Evolutionary conservation across 176 grass and related monocot genomes (phyloP).

Genomic region (Leersia perrieri): DNA sequence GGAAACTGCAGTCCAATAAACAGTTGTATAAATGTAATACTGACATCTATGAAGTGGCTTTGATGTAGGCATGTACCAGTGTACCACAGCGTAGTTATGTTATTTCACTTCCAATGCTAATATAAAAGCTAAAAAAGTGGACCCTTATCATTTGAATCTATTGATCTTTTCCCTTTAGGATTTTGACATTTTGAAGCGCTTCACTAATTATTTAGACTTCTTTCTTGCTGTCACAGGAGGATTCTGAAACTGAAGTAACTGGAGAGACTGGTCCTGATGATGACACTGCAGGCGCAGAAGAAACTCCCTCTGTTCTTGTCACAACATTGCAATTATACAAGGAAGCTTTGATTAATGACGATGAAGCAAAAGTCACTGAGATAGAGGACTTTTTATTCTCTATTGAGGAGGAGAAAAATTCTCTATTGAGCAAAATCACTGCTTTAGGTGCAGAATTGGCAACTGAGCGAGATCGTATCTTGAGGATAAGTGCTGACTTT

Average conservation of each 20-base stretch:
- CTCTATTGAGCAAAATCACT: slow-evolving; percentile 58
- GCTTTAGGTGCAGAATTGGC: slow-evolving; percentile 58
- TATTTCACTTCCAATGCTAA: slow-evolving; percentile 1
- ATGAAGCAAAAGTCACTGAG: slow-evolving; percentile 55
- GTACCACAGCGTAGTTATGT: not conserved
- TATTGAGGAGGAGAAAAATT: slow-evolving; percentile 67
- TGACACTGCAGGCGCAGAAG: slow-evolving; percentile 36
- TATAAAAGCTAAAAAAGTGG: not conserved
- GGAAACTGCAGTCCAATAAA: not conserved
- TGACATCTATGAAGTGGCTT: not conserved
- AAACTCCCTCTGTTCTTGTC: slow-evolving; percentile 54
- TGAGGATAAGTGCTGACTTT: slow-evolving; percentile 89
- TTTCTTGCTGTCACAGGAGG: slow-evolving; percentile 43
- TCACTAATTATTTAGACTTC: slow-evolving; percentile 2
- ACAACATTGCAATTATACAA: slow-evolving; percentile 59
- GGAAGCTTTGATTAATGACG: slow-evolving; percentile 67
- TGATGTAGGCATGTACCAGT: not conserved
- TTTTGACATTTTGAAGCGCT: not conserved
- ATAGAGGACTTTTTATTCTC: slow-evolving; percentile 77
- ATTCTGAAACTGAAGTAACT: slow-evolving; percentile 51
- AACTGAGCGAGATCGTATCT: slow-evolving; percentile 67
- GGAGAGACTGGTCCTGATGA: slow-evolving; percentile 41
- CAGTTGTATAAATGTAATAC: not conserved
- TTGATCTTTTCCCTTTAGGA: not conserved
- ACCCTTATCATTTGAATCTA: slow-evolving; percentile 6